These are phyloP conservation scores for Leavenworthia alabamica DNA, from an alignment of 345 rosid genomes.

Conservation along the genomic window DNA sequence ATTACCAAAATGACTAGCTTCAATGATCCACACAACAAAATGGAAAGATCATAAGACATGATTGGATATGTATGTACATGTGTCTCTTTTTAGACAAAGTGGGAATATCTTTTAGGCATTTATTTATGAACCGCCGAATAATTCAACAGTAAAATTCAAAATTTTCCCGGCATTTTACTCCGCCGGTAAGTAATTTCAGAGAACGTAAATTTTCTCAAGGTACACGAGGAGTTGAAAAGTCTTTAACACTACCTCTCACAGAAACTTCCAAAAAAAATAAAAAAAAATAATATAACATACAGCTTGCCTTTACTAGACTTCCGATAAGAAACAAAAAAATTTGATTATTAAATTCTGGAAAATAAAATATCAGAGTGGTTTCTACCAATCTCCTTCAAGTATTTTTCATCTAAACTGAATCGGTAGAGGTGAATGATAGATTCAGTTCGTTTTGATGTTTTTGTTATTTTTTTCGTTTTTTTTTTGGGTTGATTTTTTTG, in stretches of 20 bases:
- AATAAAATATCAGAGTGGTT: not conserved
- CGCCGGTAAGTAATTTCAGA: slow-evolving; percentile 13
- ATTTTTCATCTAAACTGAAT: not conserved
- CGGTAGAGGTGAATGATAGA: not conserved
- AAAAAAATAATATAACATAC: not conserved
- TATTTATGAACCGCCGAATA: slow-evolving; percentile 12
- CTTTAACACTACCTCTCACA: not conserved
- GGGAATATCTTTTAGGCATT: slow-evolving; percentile 20
- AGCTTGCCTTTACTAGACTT: slow-evolving; percentile 26
- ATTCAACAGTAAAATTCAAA: not conserved
- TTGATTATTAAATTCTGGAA: not conserved
- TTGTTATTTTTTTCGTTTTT: not conserved
- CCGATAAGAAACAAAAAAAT: not conserved
- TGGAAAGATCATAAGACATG: slow-evolving; percentile 21
- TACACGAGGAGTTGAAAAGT: slow-evolving; percentile 9
- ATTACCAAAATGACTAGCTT: not conserved
- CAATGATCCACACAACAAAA: slow-evolving; percentile 12
- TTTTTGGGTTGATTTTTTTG: not conserved
- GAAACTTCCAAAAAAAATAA: slow-evolving; percentile 22
- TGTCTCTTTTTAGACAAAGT: slow-evolving; percentile 11
- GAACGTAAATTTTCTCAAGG: not conserved
- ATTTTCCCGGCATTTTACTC: not conserved
- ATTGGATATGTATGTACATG: slow-evolving; percentile 12
- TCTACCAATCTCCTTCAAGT: slow-evolving; percentile 9
- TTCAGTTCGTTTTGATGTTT: not conserved